These are phyloP conservation scores for Ascocoryne sarcoides DNA, from an alignment of 2,329 filamentous ascomycete species.

Conservation along the genomic window DNA sequence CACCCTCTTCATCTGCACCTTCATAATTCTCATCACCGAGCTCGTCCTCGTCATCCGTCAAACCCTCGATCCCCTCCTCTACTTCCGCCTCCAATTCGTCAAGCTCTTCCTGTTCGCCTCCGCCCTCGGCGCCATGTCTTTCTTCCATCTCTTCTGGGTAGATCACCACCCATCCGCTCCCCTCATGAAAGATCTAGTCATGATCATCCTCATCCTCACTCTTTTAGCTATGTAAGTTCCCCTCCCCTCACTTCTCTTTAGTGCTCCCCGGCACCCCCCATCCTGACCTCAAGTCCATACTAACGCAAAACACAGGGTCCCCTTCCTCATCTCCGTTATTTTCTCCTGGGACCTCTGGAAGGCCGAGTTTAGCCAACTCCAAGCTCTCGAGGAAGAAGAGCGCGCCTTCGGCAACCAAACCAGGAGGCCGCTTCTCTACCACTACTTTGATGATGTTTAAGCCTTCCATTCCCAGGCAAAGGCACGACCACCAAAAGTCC, in stretches of 20 bases:
- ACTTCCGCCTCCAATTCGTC: constrained; percentile 2
- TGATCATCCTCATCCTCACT: neutral
- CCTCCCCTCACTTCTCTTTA: neutral
- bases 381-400: neutral
- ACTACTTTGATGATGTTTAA: neutral
- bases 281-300: neutral
- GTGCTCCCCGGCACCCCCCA: too few relatives aligned
- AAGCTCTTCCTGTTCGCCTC: constrained; percentile 2
- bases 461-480: too few relatives aligned
- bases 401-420: neutral
- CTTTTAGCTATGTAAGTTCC: neutral
- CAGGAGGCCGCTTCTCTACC: neutral
- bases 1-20: constrained; percentile 1
- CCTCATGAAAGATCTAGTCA: neutral
- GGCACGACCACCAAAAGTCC: too few relatives aligned
- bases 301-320: neutral
- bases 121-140: constrained; percentile 1
- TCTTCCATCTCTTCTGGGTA: neutral
- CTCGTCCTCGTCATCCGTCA: constrained; percentile 2
- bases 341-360: neutral
- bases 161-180: neutral
- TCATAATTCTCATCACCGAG: constrained; percentile 1
- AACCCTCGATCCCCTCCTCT: neutral
- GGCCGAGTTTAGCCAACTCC: neutral
- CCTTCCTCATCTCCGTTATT: neutral